Base-by-base conservation (phyloP, 306 rosid genomes). In the Fagus sylvatica region DNA sequence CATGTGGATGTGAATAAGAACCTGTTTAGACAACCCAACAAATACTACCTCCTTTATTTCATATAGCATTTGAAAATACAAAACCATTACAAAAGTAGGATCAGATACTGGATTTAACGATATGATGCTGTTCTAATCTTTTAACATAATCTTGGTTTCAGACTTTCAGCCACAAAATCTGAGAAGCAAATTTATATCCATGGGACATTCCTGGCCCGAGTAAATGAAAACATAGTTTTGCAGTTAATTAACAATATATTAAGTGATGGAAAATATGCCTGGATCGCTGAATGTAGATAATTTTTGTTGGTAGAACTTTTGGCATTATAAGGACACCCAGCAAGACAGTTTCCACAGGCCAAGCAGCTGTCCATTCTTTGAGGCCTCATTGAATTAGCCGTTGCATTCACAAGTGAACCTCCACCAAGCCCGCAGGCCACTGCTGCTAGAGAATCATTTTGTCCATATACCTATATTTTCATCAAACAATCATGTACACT, bases 361-460 rank as follows among this genome's bases (percentile, higher is more conserved):
- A 82, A 68, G 69, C 83, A 78, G 64, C 13, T 51, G 60, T 67
- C 82, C 69, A 17, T 32, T 46, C 36, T 41, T 73, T 53, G 75
- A 41, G 41, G 2, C 8, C 28, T 77, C 53, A 3, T 32, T 46
- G 76, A 67, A 68, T 69, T 79, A 1, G 69, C 32, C 60, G 17
- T 19, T 40, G 86, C 83, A 78, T 83, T 83, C 80, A 74, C 80
- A 40, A 83, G 74, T 43, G 80, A 83, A 74, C 83, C 83, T 61
- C 86, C 86, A 72, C 86, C 86, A 56, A 83, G 77, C 39, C 86
- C 86, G 74, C 86, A 83, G 43, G 80, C 86, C 39, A 62, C 77
- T 32, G 77, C 76, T 30, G 80, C 86, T 34, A 78, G 30, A 59
- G 77, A 74, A 78, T 74, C 86, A 74, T 60, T 62, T 69, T 83